A percentile compares a stretch with the other conserved stretches of the same genome.
These are phyloP conservation scores for Isatis lusitanica DNA, from an alignment of 441 rosid species.

Conservation along the genomic window DNA sequence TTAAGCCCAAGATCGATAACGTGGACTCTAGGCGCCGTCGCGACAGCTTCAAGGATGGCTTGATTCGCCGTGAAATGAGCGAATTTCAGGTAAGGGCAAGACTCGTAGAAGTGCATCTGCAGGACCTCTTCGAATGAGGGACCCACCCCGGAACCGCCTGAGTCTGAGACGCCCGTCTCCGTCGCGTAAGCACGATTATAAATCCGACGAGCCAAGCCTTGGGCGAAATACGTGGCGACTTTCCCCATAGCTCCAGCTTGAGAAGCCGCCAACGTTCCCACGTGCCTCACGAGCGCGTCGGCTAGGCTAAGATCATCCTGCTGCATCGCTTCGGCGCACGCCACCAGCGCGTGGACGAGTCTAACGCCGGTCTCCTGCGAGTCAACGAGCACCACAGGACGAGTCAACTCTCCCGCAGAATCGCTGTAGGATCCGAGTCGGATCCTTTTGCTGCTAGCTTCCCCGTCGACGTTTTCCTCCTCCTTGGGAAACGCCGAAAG, in stretches of 20 bases:
- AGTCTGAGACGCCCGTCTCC: slow-evolving; percentile 26
- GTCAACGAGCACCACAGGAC: slow-evolving; percentile 58
- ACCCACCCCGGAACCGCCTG: slow-evolving; percentile 39
- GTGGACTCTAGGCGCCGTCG: slow-evolving; percentile 52
- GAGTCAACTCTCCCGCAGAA: slow-evolving; percentile 36
- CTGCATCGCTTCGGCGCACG: slow-evolving; percentile 70
- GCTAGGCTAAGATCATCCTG: slow-evolving; percentile 49
- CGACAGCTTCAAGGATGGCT: slow-evolving; percentile 60
- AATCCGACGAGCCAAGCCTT: slow-evolving; percentile 56
- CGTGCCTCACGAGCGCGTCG: slow-evolving; percentile 54
- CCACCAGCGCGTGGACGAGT: slow-evolving; percentile 66
- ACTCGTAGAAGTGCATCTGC: slow-evolving; percentile 72
- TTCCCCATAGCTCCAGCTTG: slow-evolving; percentile 76
- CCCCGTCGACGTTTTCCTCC: slow-evolving; percentile 28
- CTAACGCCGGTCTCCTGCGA: slow-evolving; percentile 66
- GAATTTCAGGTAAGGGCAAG: slow-evolving; percentile 68
- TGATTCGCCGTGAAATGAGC: slow-evolving; percentile 81
- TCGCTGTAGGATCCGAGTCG: slow-evolving; percentile 41
- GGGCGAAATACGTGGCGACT: slow-evolving; percentile 67
- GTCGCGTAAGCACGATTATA: slow-evolving; percentile 45
- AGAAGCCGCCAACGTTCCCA: slow-evolving; percentile 53
- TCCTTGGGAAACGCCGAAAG: slow-evolving; percentile 47
- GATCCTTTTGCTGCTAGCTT: slow-evolving; percentile 45
- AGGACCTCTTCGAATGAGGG: slow-evolving; percentile 47
- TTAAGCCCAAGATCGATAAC: slow-evolving; percentile 60